Conservation (phyloP, 2,329 filamentous ascomycete species). For the Microsporum audouinii region DNA sequence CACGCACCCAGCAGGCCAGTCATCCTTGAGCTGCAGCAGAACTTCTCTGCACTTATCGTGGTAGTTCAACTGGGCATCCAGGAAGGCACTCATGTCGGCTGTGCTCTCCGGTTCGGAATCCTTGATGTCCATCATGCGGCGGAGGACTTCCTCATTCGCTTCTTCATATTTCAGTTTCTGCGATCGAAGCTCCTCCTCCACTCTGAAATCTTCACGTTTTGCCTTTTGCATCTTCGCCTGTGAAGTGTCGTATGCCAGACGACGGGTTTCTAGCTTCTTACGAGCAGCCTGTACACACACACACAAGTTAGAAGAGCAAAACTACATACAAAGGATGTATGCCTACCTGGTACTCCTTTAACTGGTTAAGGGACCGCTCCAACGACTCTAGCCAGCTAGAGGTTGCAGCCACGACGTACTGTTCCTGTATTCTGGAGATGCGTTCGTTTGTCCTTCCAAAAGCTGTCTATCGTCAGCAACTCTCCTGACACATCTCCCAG, state of each 20-base stretch:
- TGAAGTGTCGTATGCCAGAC: constrained; percentile 82
- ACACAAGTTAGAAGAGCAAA: neutral
- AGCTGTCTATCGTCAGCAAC: constrained; percentile 34
- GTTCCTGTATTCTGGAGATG: constrained; percentile 73
- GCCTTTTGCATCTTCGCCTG: constrained; percentile 84
- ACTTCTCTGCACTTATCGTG: constrained; percentile 85
- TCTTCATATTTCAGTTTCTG: constrained; percentile 97
- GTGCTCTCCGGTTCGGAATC: constrained; percentile 79
- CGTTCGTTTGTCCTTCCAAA: constrained; percentile 82
- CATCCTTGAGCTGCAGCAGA: constrained; percentile 55
- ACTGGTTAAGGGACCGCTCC: constrained; percentile 77
- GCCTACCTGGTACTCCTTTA: constrained; percentile 92
- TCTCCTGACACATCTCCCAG: neutral
- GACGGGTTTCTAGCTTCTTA: constrained; percentile 85
- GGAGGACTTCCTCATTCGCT: constrained; percentile 77
- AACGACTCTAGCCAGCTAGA: constrained; percentile 82
- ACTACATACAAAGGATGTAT: neutral
- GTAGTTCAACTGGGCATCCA: constrained; percentile 82
- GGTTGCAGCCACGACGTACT: constrained; percentile 65
- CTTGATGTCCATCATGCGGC: constrained; percentile 93
- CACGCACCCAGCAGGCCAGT: constrained; percentile 54
- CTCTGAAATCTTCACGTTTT: constrained; percentile 83
- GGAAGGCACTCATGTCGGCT: constrained; percentile 63
- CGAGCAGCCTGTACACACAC: constrained; percentile 52
- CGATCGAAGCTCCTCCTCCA: constrained; percentile 81